Evolutionary conservation across 2,329 filamentous ascomycete genomes (phyloP).

Genomic region (Hypoxylon sp.): DNA sequence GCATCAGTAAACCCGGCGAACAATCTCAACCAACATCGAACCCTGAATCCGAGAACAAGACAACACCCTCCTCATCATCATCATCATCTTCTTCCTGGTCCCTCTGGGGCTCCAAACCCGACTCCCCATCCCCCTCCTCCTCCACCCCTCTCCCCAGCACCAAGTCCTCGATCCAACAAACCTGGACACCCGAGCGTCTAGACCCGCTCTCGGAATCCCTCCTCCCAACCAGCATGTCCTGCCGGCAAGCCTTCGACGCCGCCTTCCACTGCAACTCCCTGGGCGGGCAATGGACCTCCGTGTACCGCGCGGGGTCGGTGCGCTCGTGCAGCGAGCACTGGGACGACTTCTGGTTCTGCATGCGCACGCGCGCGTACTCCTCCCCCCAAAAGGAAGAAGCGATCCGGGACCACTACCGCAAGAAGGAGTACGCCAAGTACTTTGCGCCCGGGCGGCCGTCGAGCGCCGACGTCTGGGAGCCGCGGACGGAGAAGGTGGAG

Average conservation of each 20-base stretch:
- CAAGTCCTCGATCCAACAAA: conserved; percentile 18
- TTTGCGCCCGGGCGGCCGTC: conserved; percentile 73
- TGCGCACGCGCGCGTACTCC: conserved; percentile 80
- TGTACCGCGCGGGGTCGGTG: conserved; percentile 88
- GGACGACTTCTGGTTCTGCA: conserved; percentile 98
- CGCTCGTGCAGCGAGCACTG: conserved; percentile 86
- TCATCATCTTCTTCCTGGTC: conserved; percentile 48
- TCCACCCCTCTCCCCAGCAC: conserved; percentile 37
- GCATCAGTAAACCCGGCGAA: conserved; percentile 32
- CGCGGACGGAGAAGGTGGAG: conserved; percentile 74
- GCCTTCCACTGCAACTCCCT: conserved; percentile 95
- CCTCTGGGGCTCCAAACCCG: conserved; percentile 50
- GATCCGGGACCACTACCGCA: conserved; percentile 77
- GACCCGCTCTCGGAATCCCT: conserved; percentile 74
- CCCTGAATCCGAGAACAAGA: conserved; percentile 20
- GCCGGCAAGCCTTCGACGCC: conserved; percentile 89
- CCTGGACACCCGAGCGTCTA: conserved; percentile 44
- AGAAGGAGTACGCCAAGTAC: conserved; percentile 76
- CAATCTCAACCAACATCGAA: conserved; percentile 32
- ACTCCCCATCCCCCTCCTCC: conserved; percentile 23
- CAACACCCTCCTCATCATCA: conserved; percentile 35
- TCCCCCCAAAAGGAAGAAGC: conserved; percentile 72
- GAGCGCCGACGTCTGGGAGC: conserved; percentile 92
- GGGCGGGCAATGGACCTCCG: conserved; percentile 90
- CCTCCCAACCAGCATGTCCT: conserved; percentile 87